Evolutionary conservation across 2,329 filamentous ascomycete genomes (phyloP).

Genomic region (Atkinsonella texensis): DNA sequence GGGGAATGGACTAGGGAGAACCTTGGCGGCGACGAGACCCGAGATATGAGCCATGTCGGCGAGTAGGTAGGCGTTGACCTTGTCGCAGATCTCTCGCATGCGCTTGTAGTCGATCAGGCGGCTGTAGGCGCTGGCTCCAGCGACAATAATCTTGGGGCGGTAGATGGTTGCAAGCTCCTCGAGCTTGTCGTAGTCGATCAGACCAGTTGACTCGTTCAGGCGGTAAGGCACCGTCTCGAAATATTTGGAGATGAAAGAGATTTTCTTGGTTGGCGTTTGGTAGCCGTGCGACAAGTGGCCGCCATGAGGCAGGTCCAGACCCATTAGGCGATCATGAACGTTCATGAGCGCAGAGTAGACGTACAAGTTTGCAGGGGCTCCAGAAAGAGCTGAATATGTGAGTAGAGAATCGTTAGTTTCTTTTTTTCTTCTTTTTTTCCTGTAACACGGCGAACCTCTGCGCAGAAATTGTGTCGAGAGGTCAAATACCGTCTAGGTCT

Average conservation of each 20-base stretch:
- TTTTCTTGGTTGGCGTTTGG: conserved; percentile 87
- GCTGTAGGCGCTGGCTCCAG: conserved; percentile 91
- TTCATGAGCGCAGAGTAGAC: conserved; percentile 91
- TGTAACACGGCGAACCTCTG: no score
- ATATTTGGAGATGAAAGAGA: conserved; percentile 97
- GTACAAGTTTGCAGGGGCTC: conserved; percentile 66
- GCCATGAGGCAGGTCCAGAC: conserved; percentile 89
- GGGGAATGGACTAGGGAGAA: conserved; percentile 79
- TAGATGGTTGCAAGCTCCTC: conserved; percentile 81
- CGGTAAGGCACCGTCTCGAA: conserved; percentile 97
- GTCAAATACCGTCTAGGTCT: background rate
- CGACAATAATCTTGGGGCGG: conserved; percentile 90
- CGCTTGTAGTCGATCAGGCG: conserved; percentile 89
- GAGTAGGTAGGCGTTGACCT: conserved; percentile 82
- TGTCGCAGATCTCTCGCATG: conserved; percentile 84
- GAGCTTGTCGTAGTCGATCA: conserved; percentile 90
- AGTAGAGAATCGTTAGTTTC: background rate
- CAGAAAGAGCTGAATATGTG: conserved; percentile 54
- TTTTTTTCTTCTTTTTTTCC: background rate
- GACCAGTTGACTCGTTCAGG: conserved; percentile 75
- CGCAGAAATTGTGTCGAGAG: background rate
- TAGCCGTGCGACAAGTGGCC: conserved; percentile 96
- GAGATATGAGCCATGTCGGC: conserved; percentile 98
- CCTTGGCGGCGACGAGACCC: conserved; percentile 81
- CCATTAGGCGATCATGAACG: conserved; percentile 92